phyloP scores from a whole-genome alignment of 495 filamentous ascomycete species.

The Chaetomium tenue region DNA sequence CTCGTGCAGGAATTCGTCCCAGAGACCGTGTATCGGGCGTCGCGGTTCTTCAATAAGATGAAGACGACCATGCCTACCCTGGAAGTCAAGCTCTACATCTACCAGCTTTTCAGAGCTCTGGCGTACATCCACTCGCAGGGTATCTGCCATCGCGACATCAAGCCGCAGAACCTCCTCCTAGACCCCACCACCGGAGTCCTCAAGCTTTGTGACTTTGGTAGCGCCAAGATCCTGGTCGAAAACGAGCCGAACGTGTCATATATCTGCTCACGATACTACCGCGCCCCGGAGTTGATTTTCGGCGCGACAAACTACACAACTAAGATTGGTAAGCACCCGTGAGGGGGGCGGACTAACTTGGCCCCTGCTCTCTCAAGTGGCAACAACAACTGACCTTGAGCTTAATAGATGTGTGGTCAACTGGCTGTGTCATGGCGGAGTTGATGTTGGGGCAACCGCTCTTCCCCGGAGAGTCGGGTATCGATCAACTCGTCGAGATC shows the following conservation, averaged over 20 bases:
- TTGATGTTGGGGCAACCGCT: conserved; percentile 97
- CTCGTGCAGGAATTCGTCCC: conserved; percentile 97
- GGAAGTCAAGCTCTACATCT: conserved; percentile 99
- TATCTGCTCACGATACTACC: conserved; percentile 99
- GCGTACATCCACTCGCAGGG: conserved; percentile 99
- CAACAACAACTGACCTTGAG: conserved; percentile 12
- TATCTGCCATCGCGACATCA: conserved; percentile 99
- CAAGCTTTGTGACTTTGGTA: conserved; percentile 98
- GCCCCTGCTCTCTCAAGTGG: conserved; percentile 7
- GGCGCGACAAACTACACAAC: conserved; percentile 99
- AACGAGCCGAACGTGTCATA: conserved; percentile 99
- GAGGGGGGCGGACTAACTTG: neutral
- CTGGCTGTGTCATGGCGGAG: conserved; percentile 98
- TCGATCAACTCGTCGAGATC: conserved; percentile 98
- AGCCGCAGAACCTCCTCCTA: conserved; percentile 94
- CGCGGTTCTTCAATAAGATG: conserved; percentile 98
- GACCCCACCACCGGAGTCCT: conserved; percentile 87
- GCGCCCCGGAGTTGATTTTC: conserved; percentile 97
- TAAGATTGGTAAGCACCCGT: conserved; percentile 79
- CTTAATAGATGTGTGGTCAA: conserved; percentile 93
- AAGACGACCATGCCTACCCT: conserved; percentile 99
- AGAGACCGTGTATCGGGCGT: conserved; percentile 98
- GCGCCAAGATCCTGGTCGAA: conserved; percentile 97
- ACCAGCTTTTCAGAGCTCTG: conserved; percentile 96
- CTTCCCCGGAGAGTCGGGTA: conserved; percentile 98